Base-by-base conservation (phyloP, 2,329 filamentous ascomycete species). In the Atkinsonella hypoxylon region DNA sequence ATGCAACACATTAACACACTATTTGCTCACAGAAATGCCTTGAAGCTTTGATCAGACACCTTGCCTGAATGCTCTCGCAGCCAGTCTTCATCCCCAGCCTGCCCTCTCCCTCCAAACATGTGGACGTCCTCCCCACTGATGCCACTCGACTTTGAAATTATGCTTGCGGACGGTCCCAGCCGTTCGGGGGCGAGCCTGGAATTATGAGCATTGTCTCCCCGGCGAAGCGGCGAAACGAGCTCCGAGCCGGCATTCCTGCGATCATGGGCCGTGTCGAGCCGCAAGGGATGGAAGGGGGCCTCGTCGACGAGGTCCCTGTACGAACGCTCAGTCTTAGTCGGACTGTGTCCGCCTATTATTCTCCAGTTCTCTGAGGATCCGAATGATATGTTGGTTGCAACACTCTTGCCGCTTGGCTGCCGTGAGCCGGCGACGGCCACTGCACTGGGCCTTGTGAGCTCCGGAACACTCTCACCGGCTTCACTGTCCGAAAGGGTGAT, bases 261-360 rank as follows among this genome's bases (percentile, higher is more conserved):
- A 40, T 47, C 51, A 34, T 49, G 48, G 2, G 58, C 56, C 9
- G 59, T 57, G 39, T 55, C 55, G 18, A 58, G 60, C 59, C 43
- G 69, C 59, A 42, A 64, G 62, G 54, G 75, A 68, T 64, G 68
- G 47, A 69, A 67, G 0, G 67, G 66, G 8, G 63, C 61, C 18
- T 59, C 61, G 36, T 65, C 60, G 12, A 65, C 62, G 4, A 67
- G 58, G 15, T 66, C 63, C 38, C 61, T 59, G 53, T 69, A 68
- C 6, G 62, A 61, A 10, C 61, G 56, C 22, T 60, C 66, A 10
- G 61, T 58, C 6, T 61, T 61, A 26, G 59, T 55, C 8, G 55
- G 61, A 36, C 44, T 48, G n/a, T 38, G 46, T 6, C 36, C 54
- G 18, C 54, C 54, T n/a, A 65, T 57, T 8, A 64, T 52, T 18